These are phyloP conservation scores for Rhynchospora breviuscula DNA, from an alignment of 176 grass and related monocot genomes.

Conservation along the genomic window DNA sequence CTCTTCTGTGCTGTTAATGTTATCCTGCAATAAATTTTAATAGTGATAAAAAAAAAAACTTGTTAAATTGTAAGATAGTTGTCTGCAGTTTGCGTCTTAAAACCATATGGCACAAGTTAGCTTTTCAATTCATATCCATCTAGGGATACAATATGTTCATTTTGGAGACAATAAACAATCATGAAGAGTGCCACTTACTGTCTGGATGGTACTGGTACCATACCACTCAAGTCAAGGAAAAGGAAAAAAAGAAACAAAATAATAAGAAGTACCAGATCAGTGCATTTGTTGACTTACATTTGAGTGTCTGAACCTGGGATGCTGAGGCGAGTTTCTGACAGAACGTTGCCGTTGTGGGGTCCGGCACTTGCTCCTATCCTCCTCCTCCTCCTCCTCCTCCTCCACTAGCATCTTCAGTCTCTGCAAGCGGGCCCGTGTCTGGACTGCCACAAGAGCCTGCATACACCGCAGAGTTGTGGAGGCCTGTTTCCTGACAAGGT, in stretches of 20 bases:
- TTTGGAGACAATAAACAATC: neutral
- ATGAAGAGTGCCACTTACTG: neutral
- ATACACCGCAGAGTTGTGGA: conserved; percentile 49
- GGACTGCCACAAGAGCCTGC: conserved; percentile 58
- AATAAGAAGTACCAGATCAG: neutral
- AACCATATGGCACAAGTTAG: neutral
- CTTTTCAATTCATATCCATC: too few species aligned
- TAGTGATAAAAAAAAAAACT: neutral
- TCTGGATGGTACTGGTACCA: neutral
- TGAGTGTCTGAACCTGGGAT: conserved; percentile 37
- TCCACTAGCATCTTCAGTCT: conserved; percentile 26
- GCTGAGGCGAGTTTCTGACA: conserved; percentile 32
- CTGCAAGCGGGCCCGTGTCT: conserved; percentile 36
- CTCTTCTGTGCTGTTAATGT: conserved; percentile 36
- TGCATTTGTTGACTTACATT: conserved; percentile 24
- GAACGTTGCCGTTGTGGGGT: conserved; percentile 35
- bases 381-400: neutral
- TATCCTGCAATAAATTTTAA: neutral
- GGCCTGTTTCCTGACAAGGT: conserved; percentile 62
- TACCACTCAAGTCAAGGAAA: neutral
- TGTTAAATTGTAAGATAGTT: neutral
- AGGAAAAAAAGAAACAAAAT: too few species aligned
- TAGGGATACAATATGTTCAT: neutral
- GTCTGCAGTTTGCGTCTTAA: neutral
- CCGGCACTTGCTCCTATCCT: conserved; percentile 1